Conservation (phyloP, 495 filamentous ascomycete genomes). For the Penicillium paradoxum region DNA sequence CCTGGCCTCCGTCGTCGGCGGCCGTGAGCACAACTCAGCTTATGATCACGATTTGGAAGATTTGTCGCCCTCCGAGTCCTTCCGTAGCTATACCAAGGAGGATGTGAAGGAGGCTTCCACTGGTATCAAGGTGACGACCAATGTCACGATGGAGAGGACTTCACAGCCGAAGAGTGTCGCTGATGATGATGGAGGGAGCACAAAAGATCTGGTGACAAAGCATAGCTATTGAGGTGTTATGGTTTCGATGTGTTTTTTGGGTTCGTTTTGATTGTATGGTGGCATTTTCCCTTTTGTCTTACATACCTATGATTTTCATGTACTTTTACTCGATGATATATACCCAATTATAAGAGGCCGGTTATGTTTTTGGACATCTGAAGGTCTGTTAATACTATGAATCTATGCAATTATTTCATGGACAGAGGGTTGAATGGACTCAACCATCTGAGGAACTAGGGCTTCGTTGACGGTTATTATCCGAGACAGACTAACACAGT, state of each 20-base stretch:
- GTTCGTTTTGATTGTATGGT: background rate
- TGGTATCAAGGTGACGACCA: conserved; percentile 33
- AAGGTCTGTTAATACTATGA: background rate
- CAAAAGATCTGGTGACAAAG: conserved; percentile 24
- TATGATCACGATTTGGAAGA: conserved; percentile 22
- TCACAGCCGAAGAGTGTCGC: background rate
- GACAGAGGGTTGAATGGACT: no score
- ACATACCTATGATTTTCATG: background rate
- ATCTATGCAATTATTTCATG: no score
- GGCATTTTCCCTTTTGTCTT: background rate
- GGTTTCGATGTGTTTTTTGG: conserved; percentile 2
- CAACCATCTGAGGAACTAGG: no score
- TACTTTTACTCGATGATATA: background rate
- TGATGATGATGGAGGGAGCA: conserved; percentile 24
- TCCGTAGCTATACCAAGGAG: conserved; percentile 6
- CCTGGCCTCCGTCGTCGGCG: conserved; percentile 23
- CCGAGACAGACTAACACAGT: no score
- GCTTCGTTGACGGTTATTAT: no score
- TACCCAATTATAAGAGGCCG: conserved; percentile 5
- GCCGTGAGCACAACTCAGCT: conserved; percentile 1
- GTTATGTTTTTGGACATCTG: conserved; percentile 5
- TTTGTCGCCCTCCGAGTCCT: conserved; percentile 9
- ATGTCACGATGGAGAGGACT: conserved; percentile 25
- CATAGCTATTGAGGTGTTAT: conserved; percentile 14
- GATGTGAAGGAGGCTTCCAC: background rate